These are phyloP conservation scores for Dipteronia dyeriana DNA, from an alignment of 345 rosid genomes.

Conservation along the genomic window DNA sequence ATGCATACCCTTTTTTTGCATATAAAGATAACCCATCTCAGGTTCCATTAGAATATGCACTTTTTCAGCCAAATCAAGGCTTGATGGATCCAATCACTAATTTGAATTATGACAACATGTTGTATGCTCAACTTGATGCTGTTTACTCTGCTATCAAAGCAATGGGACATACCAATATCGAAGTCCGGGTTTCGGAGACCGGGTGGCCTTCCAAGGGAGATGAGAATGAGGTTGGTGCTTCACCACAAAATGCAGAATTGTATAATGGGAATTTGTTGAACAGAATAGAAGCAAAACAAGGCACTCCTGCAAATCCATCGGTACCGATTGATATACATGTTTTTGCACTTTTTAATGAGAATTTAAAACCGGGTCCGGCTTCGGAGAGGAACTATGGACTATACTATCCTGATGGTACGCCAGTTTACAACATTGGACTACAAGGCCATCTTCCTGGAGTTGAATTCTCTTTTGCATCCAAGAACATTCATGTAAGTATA, in stretches of 20 bases:
- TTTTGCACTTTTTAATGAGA: slow-evolving; percentile 91
- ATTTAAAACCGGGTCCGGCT: slow-evolving; percentile 78
- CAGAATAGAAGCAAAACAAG: slow-evolving; percentile 52
- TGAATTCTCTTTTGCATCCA: slow-evolving; percentile 38
- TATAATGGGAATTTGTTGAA: slow-evolving; percentile 70
- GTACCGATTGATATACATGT: slow-evolving; percentile 68
- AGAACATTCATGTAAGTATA: slow-evolving; percentile 39
- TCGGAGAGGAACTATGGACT: slow-evolving; percentile 96
- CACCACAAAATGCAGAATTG: slow-evolving; percentile 66
- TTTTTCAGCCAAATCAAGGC: slow-evolving; percentile 83
- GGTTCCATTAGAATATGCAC: slow-evolving; percentile 63
- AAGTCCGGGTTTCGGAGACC: slow-evolving; percentile 81
- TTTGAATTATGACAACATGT: slow-evolving; percentile 83
- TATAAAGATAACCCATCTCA: slow-evolving; percentile 62
- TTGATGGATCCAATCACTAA: slow-evolving; percentile 56
- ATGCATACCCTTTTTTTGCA: slow-evolving; percentile 87
- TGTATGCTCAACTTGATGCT: slow-evolving; percentile 93
- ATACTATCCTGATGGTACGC: slow-evolving; percentile 75
- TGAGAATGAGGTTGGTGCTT: slow-evolving; percentile 69
- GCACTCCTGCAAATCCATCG: slow-evolving; percentile 78
- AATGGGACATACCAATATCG: slow-evolving; percentile 66
- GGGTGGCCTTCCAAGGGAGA: slow-evolving; percentile 99
- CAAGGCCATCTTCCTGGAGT: slow-evolving; percentile 63
- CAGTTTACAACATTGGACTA: slow-evolving; percentile 75
- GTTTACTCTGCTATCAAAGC: slow-evolving; percentile 76